A percentile compares a stretch with the other conserved stretches of the same genome.
These are phyloP conservation scores for Apiospora marii DNA, from an alignment of 2,329 filamentous ascomycete species.

Conservation along the genomic window DNA sequence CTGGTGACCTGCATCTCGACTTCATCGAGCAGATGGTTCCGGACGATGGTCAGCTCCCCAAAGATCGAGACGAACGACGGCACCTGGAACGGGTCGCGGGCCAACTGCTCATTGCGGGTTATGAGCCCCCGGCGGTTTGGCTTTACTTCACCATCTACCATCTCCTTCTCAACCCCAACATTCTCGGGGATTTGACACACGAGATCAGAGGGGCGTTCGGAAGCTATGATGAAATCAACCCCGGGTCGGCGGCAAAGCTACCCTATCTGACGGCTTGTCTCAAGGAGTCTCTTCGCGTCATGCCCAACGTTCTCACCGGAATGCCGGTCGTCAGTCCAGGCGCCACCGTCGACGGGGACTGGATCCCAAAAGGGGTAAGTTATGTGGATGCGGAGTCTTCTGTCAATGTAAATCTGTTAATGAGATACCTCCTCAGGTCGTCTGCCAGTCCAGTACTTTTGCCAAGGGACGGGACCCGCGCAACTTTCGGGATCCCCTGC, in stretches of 20 bases:
- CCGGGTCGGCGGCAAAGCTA: slow-evolving; percentile 26
- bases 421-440: neutral
- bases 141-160: slow-evolving; percentile 32
- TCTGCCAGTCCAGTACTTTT: neutral
- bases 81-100: slow-evolving; percentile 24
- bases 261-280: slow-evolving; percentile 45
- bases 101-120: slow-evolving; percentile 36
- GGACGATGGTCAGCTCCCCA: slow-evolving; percentile 25
- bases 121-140: slow-evolving; percentile 29
- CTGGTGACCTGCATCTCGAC: slow-evolving; percentile 28
- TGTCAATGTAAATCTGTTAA: neutral
- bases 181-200: neutral
- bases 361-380: slow-evolving; percentile 34
- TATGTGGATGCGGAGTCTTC: neutral
- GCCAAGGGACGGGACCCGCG: neutral
- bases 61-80: slow-evolving; percentile 26
- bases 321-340: slow-evolving; percentile 37
- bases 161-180: neutral
- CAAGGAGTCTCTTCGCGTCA: slow-evolving; percentile 36
- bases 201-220: neutral
- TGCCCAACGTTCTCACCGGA: slow-evolving; percentile 30
- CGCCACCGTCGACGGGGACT: slow-evolving; percentile 35
- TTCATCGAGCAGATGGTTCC: slow-evolving; percentile 33
- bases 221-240: neutral
- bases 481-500: neutral